A percentile compares a stretch with the other conserved stretches of the same genome.
phyloP scores from a whole-genome alignment of 352 stramenopile genomes.

The Elongisporangium anandrum region DNA sequence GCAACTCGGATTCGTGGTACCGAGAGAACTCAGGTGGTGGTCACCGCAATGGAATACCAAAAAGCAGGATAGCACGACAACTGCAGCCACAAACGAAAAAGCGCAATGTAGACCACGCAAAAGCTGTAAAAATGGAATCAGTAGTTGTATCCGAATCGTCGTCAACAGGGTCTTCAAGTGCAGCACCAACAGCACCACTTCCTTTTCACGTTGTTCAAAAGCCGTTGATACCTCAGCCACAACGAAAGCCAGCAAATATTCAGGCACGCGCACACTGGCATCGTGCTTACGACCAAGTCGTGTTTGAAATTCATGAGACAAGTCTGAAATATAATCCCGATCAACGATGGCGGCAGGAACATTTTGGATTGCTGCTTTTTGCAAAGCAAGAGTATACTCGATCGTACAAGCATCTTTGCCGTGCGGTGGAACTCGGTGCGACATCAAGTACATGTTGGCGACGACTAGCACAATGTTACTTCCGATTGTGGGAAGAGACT shows the following conservation, averaged over 20 bases:
- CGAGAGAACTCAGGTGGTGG: conserved; percentile 4
- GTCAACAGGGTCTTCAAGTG: not conserved
- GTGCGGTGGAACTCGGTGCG: conserved; percentile 44
- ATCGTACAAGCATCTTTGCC: conserved; percentile 38
- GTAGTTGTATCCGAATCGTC: not conserved
- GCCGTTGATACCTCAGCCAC: not conserved
- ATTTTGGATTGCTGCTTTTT: conserved; percentile 53
- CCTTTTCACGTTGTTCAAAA: not conserved
- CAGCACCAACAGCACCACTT: not conserved
- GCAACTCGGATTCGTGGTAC: conserved; percentile 5
- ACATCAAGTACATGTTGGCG: conserved; percentile 43
- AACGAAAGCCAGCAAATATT: not conserved
- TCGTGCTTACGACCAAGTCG: conserved; percentile 31
- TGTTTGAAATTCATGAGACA: conserved; percentile 54
- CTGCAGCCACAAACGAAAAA: not conserved
- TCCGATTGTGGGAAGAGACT: conserved; percentile 30
- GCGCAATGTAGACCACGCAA: not conserved
- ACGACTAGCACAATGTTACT: conserved; percentile 52
- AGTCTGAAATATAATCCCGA: conserved; percentile 53
- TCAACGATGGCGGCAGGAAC: conserved; percentile 61
- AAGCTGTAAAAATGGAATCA: not conserved
- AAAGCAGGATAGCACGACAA: not conserved
- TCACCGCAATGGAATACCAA: conserved; percentile 1
- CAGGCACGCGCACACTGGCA: conserved; percentile 27
- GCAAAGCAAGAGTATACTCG: conserved; percentile 28